Evolutionary conservation across 495 filamentous ascomycete species (phyloP).

Genomic region (Aspergillus carlsbadensis): DNA sequence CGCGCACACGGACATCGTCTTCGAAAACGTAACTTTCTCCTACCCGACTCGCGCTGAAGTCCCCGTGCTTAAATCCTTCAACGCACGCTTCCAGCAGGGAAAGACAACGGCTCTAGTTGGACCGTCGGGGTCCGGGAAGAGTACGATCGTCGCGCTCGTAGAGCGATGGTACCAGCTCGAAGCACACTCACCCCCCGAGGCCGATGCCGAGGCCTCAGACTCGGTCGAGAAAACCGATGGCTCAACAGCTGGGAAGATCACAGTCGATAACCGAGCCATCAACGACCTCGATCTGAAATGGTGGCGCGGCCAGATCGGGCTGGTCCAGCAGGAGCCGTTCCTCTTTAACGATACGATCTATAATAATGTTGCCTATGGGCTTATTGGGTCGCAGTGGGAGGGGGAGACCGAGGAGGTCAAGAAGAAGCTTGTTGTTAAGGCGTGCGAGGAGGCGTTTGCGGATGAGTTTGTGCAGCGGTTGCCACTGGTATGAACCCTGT

Average conservation of each 20-base stretch:
- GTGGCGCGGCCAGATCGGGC: slow-evolving; percentile 63
- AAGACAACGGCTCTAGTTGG: slow-evolving; percentile 60
- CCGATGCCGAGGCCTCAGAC: too few species aligned
- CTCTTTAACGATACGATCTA: slow-evolving; percentile 69
- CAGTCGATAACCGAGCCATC: slow-evolving; percentile 48
- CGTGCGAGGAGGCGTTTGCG: slow-evolving; percentile 28
- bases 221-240: slow-evolving; percentile 1
- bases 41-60: slow-evolving; percentile 50
- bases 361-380: slow-evolving; percentile 62
- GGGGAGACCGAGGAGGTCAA: slow-evolving; percentile 48
- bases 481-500: slow-evolving; percentile 28
- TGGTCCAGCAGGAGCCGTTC: slow-evolving; percentile 70
- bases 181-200: too few species aligned
- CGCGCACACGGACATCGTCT: slow-evolving; percentile 49
- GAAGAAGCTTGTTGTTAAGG: slow-evolving; percentile 31
- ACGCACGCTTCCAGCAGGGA: slow-evolving; percentile 36
- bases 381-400: slow-evolving; percentile 60
- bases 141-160: slow-evolving; percentile 63
- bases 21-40: slow-evolving; percentile 60
- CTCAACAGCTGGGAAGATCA: slow-evolving; percentile 39
- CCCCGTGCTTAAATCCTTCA: slow-evolving; percentile 41
- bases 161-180: slow-evolving; percentile 59
- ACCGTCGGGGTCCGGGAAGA: slow-evolving; percentile 60
- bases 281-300: slow-evolving; percentile 57
- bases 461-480: slow-evolving; percentile 35